phyloP scores from a whole-genome alignment of 495 filamentous ascomycete species.

The Lasiosphaeris hirsuta region DNA sequence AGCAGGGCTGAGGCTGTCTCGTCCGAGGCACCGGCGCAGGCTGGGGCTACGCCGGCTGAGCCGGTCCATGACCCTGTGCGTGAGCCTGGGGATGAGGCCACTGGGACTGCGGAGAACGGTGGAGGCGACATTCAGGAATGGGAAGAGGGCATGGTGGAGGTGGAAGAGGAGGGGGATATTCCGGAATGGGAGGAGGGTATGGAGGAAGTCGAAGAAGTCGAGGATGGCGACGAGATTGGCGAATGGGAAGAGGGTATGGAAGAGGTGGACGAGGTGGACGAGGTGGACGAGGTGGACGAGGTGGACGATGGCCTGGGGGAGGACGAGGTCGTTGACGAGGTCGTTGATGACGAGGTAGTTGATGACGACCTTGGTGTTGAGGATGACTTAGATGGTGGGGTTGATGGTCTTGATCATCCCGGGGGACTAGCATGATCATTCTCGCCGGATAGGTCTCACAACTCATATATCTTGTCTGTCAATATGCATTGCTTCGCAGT shows the following conservation, averaged over 20 bases:
- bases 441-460: too few species aligned
- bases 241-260: neutral
- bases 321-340: neutral
- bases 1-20: too few species aligned
- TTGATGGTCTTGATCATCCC: neutral
- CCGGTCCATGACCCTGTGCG: neutral
- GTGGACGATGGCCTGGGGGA: neutral
- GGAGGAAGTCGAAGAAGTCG: neutral
- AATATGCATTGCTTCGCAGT: too few species aligned
- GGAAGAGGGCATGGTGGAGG: neutral
- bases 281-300: neutral
- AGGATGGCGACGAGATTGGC: neutral
- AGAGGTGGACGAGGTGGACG: constrained; percentile 1
- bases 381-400: neutral
- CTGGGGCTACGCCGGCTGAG: neutral
- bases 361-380: constrained; percentile 1
- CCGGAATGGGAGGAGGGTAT: constrained; percentile 2
- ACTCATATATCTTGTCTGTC: too few species aligned
- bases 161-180: neutral
- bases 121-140: too few species aligned
- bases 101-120: too few species aligned
- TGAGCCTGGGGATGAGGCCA: too few species aligned
- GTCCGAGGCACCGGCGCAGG: neutral
- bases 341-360: constrained; percentile 1
- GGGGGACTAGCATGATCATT: too few species aligned